Evolutionary conservation across 192 early-diverging fungal genomes (phyloP).

Genomic region (Lunasporangiospora selenospora): DNA sequence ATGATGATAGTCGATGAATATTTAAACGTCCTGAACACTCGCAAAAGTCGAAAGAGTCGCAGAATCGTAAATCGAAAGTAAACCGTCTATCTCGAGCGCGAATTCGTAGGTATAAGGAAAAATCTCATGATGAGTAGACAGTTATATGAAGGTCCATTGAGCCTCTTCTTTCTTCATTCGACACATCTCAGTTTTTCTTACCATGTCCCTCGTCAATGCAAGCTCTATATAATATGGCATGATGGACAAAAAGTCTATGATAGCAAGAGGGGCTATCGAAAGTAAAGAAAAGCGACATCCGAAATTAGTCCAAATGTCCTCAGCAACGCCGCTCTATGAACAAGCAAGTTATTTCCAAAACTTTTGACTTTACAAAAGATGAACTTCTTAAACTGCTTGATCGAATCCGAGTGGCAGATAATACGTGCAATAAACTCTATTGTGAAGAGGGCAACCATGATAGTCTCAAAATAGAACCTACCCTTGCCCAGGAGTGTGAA

Average conservation of each 20-base stretch:
- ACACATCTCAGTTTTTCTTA: too few species aligned
- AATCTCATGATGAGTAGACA: too few species aligned
- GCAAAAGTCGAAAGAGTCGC: constrained; percentile 73
- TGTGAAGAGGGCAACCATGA: constrained; percentile 74
- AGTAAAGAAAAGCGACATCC: neutral
- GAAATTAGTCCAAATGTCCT: neutral
- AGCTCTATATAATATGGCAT: constrained; percentile 82
- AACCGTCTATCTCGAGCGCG: constrained; percentile 45
- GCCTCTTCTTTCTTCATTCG: too few species aligned
- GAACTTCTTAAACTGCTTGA: constrained; percentile 61
- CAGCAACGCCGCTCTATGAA: neutral
- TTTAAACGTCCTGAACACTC: constrained; percentile 82
- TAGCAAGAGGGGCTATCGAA: constrained; percentile 55
- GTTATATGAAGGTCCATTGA: too few species aligned
- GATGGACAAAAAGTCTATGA: constrained; percentile 79
- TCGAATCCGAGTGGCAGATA: constrained; percentile 71
- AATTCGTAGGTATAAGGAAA: too few species aligned
- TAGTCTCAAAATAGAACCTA: constrained; percentile 70
- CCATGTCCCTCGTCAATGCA: constrained; percentile 57
- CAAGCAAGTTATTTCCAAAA: neutral
- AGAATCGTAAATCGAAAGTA: constrained; percentile 80
- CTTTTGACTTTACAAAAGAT: constrained; percentile 39
- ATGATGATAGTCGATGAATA: constrained; percentile 79
- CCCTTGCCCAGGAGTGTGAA: too few species aligned
- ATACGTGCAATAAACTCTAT: constrained; percentile 72